Evolutionary conservation across 2,329 filamentous ascomycete species (phyloP), one percentile per base, ranked within the genome.

Genomic region (Blastomyces gilchristii): DNA sequence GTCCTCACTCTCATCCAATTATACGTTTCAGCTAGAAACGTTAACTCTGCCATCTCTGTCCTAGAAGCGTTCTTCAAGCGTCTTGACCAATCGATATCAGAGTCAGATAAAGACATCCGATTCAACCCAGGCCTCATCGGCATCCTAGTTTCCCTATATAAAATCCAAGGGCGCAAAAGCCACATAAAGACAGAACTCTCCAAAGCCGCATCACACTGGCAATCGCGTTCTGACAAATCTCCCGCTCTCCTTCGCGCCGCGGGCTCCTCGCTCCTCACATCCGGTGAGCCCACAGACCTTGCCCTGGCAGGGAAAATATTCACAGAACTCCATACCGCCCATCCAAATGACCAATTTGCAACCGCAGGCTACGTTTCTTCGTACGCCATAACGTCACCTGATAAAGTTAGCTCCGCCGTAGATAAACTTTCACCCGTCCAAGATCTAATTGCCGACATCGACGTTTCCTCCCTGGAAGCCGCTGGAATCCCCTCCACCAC

Each of bases 311-410:
- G 86, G 2, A 83, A 88, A n/a, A 87, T 94, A 8, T 97, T 97
- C 75, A 82, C 84, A 60, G 83, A 83, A 58, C 81, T 97, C 14
- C 83, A 88, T 66, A 76, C 83, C 2, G 81, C 85, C 64, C 82
- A 91, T n/a, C 79, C 72, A 2, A 69, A 79, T 49, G 90, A 96
- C 69, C 82, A 82, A 41, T 82, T 88, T 62, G 87, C 89, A 1
- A 83, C 85, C 18, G 91, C 91, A 9, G 94, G 94, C 0, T 85
- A 94, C n/a, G 84, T 97, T 8, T 94, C 94, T 2, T 87, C 91
- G 11, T 85, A 89, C 68, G 88, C 89, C 37, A 84, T 84, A 1
- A 68, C 73, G 18, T 73, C 76, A 62, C 73, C 75, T 56, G 66
- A 70, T 22, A 72, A 74, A 62, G 69, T 76, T 12, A 70, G 76